Conservation (phyloP, 2,329 filamentous ascomycete genomes). For the Talaromyces verruculosus region DNA sequence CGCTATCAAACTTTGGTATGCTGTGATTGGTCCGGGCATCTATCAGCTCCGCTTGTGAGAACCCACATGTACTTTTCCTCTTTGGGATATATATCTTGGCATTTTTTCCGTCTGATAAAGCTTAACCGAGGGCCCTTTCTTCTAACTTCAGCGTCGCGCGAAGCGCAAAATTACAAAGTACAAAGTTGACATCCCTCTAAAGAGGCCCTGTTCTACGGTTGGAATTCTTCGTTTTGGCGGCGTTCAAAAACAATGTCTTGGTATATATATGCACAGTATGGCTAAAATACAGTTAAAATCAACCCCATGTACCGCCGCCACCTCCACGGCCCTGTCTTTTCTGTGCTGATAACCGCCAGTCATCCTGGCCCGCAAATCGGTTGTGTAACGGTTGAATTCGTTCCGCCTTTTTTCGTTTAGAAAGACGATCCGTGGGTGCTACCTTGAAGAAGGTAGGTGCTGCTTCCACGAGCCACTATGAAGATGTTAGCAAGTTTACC, state of each 20-base stretch:
- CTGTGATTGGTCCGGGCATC: not conserved
- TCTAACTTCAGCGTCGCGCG: too few species aligned
- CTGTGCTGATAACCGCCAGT: conserved; percentile 91
- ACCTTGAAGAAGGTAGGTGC: conserved; percentile 99
- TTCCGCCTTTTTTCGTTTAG: conserved; percentile 90
- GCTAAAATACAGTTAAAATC: not conserved
- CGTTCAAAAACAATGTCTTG: not conserved
- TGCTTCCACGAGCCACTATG: conserved; percentile 76
- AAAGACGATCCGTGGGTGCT: conserved; percentile 78
- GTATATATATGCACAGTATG: not conserved
- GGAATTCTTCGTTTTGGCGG: not conserved
- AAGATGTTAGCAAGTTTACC: conserved; percentile 18
- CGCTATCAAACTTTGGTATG: not conserved
- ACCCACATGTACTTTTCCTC: not conserved
- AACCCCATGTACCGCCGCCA: conserved; percentile 87
- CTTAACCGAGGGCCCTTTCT: too few species aligned
- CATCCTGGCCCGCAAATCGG: conserved; percentile 86
- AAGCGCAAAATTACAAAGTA: too few species aligned
- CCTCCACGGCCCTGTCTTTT: conserved; percentile 79
- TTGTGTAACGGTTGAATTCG: conserved; percentile 94
- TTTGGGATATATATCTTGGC: not conserved
- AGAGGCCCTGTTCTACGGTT: not conserved
- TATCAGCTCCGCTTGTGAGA: not conserved
- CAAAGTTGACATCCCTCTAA: not conserved
- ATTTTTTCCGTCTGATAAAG: not conserved